Base-by-base conservation (phyloP, 23 red algal species). In the Gracilaria gracilis region DNA sequence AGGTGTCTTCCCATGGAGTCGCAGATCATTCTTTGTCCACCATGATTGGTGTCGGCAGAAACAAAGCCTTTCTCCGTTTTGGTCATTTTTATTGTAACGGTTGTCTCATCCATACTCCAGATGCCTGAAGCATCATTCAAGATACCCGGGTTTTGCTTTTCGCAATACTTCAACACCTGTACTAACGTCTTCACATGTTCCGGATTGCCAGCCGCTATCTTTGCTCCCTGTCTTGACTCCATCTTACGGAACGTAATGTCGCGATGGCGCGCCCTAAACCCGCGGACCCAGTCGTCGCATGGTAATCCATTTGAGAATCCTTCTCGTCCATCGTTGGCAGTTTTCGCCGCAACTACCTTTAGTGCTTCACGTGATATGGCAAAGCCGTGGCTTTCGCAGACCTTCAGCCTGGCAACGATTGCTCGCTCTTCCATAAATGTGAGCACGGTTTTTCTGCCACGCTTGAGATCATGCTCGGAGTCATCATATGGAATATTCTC, bases 201-300 rank as follows among this genome's bases (percentile, higher is more conserved):
- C 4, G 32, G 44, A 0, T 82, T 82, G 16, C 61, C 23, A 7
- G 79, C 79, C 6, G 47, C 47, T 20, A 82, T 39, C 13, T 82
- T 82, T 5, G 49, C 49, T 0, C 47, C 44, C 17, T 82, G n/a
- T 28, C 32, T n/a, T 0, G 20, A 13, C 51, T 55, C 79, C 51
- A 82, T 59, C n/a, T 82, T 61, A 8, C 49, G 27, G 31, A 54
- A 82, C 13, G 49, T 64, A 2, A 82, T 23, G 9, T 82, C 79
- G 24, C 79, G 0, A 61, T 64, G 79, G 13, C 79, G 23, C 19
- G 79, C 44, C 8, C 79, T 16, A 34, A 82, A 57, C 6, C 14
- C 17, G 6, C 51, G 19, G 32, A 82, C 54, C 44, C 17, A 55
- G 6, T 59, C 17, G 39, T 82, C 79, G 9, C 50, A 33, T 19